These are phyloP conservation scores for Dendrocalamus latiflorus DNA, from an alignment of 202 grass and related monocot species.

Conservation along the genomic window DNA sequence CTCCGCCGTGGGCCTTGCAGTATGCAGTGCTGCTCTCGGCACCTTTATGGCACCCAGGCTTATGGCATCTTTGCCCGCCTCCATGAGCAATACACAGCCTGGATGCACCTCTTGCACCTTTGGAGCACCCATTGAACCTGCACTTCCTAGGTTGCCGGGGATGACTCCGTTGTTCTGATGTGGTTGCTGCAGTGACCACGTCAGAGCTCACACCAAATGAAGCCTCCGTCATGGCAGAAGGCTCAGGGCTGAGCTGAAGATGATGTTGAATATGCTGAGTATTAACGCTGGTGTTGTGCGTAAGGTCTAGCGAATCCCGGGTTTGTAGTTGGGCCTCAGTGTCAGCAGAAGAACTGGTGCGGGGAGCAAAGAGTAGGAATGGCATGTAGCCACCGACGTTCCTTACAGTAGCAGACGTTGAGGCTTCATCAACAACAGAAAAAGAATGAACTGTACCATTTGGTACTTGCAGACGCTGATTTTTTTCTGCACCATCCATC, in stretches of 20 bases:
- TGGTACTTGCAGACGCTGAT: slow-evolving; percentile 21
- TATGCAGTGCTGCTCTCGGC: slow-evolving; percentile 60
- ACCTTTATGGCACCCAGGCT: slow-evolving; percentile 66
- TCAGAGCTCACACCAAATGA: slow-evolving; percentile 48
- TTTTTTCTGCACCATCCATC: slow-evolving; percentile 15
- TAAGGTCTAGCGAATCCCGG: slow-evolving; percentile 17
- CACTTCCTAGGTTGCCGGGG: slow-evolving; percentile 59
- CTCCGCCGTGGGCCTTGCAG: slow-evolving; percentile 70
- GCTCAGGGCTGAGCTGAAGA: slow-evolving; percentile 45
- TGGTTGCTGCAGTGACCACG: slow-evolving; percentile 33
- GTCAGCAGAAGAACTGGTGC: slow-evolving; percentile 1
- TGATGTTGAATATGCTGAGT: slow-evolving; percentile 30
- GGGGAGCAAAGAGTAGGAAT: slow-evolving; percentile 58
- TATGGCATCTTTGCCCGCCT: slow-evolving; percentile 76
- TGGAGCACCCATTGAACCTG: slow-evolving; percentile 71
- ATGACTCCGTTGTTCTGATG: slow-evolving; percentile 31
- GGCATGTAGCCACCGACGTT: slow-evolving; percentile 70
- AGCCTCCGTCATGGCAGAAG: slow-evolving; percentile 41
- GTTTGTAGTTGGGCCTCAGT: slow-evolving; percentile 7
- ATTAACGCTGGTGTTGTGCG: neutral
- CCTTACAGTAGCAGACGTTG: slow-evolving; percentile 58
- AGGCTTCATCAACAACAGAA: slow-evolving; percentile 49
- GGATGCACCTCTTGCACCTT: slow-evolving; percentile 56
- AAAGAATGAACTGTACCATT: slow-evolving; percentile 32
- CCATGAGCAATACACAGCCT: slow-evolving; percentile 66